Evolutionary conservation across 1,284 basidiomycete species (phyloP).

Genomic region (Stereum hirsutum): DNA sequence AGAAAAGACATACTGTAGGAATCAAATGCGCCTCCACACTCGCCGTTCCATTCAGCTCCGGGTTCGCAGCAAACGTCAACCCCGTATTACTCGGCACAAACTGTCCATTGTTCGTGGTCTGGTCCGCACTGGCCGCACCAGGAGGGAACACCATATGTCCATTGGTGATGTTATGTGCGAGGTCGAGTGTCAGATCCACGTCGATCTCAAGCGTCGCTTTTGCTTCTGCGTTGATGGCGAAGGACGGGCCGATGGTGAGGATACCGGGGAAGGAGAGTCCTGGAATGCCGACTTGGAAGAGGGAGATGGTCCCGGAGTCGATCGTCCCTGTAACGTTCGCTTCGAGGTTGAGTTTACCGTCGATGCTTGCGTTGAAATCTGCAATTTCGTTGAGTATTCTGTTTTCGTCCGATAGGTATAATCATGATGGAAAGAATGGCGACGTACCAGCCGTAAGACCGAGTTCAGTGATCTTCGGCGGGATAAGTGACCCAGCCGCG

Average conservation of each 20-base stretch:
- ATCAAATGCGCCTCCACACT: slow-evolving; percentile 23
- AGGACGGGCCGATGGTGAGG: slow-evolving; percentile 25
- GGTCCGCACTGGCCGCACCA: slow-evolving; percentile 11
- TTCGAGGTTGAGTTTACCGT: slow-evolving; percentile 23
- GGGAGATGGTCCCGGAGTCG: slow-evolving; percentile 19
- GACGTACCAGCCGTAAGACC: slow-evolving; percentile 19
- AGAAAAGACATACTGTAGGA: slow-evolving; percentile 18
- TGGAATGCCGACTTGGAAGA: slow-evolving; percentile 26
- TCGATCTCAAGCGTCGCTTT: slow-evolving; percentile 23
- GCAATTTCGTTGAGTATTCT: background rate
- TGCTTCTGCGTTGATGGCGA: slow-evolving; percentile 20
- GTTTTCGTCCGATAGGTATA: background rate
- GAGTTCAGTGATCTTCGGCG: slow-evolving; percentile 26
- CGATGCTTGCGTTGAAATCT: slow-evolving; percentile 11
- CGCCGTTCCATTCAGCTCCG: slow-evolving; percentile 22
- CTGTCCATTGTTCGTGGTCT: slow-evolving; percentile 11
- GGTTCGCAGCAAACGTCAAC: slow-evolving; percentile 29
- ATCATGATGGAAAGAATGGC: slow-evolving; percentile 2
- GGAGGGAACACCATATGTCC: slow-evolving; percentile 37
- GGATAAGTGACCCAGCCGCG: slow-evolving; percentile 32
- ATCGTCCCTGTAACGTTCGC: slow-evolving; percentile 15
- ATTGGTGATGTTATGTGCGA: slow-evolving; percentile 22
- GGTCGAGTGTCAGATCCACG: slow-evolving; percentile 27
- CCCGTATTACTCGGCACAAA: slow-evolving; percentile 17
- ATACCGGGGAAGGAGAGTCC: slow-evolving; percentile 21